Evolutionary conservation across 768 basidiomycete genomes (phyloP), one percentile per base, ranked within the genome.

Genomic region (Leucocoprinus sp.): DNA sequence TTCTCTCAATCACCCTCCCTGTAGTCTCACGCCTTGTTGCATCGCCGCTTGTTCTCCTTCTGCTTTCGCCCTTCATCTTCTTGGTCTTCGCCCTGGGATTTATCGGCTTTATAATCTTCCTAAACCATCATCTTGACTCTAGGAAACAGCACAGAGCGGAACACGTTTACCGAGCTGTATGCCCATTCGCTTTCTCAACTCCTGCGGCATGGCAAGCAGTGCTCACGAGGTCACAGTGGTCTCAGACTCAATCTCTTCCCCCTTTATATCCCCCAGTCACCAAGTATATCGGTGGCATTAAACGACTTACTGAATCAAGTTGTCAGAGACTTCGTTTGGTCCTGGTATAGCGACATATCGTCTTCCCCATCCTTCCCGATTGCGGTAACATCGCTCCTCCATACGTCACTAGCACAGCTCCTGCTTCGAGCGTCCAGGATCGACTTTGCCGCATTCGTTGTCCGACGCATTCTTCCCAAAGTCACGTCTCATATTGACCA

Each of bases 171-270:
- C 64, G 67, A 46, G 78, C 82, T 0, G 81, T 88, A 14, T 76
- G 79, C 27, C 88, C 88, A 0, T 71, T 93, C 38, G 75, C 78
- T 2, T 95, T 96, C 68, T 89, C 90, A 3, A 91, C 91, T 2
- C 89, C 91, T 19, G 90, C 93, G 46, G 93, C 92, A 24, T 96
- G 93, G 93, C 88, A 93, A 57, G 91, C 84, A 0, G 85, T 90
- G 37, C 70, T 88, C 41, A 91, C 78, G 36, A 80, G 92, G 24
- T 88, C 88, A n/a, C 80, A 85, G 61, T 95, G 92, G 93, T 87
- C 87, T 2, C 78, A 83, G 53, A 77, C 83, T 0, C 80, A 81
- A 55, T 67, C 77, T n/a, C 68, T 84, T 15, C 72, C 83, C 1
- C 76, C 82, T 6, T 63, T 93, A 15, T 73, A 74, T n/a, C 53